These are phyloP conservation scores for Przewalskia tangutica DNA, from an alignment of 257 asterid genomes.

Conservation along the genomic window DNA sequence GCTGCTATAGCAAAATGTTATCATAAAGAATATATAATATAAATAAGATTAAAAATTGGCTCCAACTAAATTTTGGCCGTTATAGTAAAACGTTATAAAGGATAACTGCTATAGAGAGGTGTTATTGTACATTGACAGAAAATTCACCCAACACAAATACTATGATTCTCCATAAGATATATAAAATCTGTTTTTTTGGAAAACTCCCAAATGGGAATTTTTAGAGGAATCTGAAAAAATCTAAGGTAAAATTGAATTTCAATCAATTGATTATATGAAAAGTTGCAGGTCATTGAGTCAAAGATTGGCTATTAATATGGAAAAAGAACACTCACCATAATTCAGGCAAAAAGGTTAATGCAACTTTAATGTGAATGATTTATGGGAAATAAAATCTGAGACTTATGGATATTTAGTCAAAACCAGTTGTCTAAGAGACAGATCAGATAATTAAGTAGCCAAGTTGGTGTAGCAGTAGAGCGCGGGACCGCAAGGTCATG, in stretches of 20 bases:
- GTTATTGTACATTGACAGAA: too few species aligned
- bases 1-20: not conserved
- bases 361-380: not conserved
- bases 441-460: too few species aligned
- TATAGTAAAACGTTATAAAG: too few species aligned
- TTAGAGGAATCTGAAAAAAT: not conserved
- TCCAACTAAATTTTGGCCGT: too few species aligned
- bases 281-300: not conserved
- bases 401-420: too few species aligned
- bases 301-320: not conserved
- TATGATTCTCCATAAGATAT: conserved; percentile 23
- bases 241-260: not conserved
- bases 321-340: not conserved
- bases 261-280: not conserved
- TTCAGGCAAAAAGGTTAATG: not conserved
- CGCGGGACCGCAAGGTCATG: too few species aligned
- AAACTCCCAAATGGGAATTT: too few species aligned
- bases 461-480: too few species aligned
- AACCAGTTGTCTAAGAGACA: too few species aligned
- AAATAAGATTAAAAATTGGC: too few species aligned
- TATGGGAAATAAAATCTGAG: too few species aligned
- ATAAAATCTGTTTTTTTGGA: not conserved
- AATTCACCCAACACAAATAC: conserved; percentile 17
- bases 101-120: too few species aligned
- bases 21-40: not conserved